Conservation (phyloP, 2,329 filamentous ascomycete species). For the Verticillium isaacii region DNA sequence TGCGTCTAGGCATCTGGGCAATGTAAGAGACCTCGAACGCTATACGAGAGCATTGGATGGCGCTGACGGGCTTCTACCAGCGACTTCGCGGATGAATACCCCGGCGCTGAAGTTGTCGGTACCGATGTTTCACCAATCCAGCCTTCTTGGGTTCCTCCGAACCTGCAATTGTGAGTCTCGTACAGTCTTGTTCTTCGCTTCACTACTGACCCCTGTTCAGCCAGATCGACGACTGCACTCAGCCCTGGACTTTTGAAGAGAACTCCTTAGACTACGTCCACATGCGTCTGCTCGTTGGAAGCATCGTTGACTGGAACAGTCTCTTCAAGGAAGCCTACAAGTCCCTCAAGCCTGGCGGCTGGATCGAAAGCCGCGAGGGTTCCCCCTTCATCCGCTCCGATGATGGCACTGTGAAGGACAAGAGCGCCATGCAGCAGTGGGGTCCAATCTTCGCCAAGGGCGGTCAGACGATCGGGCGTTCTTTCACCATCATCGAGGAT, state of each 20-base stretch:
- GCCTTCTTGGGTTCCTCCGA: slow-evolving; percentile 50
- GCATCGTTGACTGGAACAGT: slow-evolving; percentile 46
- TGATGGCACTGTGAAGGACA: slow-evolving; percentile 20
- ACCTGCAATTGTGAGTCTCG: slow-evolving; percentile 34
- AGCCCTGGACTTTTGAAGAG: slow-evolving; percentile 41
- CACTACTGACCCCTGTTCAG: neutral
- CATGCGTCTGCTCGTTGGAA: slow-evolving; percentile 47
- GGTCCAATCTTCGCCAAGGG: slow-evolving; percentile 26
- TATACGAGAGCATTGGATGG: no score
- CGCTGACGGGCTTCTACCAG: slow-evolving; percentile 24
- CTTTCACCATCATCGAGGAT: slow-evolving; percentile 25
- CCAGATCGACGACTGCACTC: slow-evolving; percentile 57
- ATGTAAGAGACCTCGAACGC: neutral
- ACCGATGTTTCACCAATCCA: slow-evolving; percentile 55
- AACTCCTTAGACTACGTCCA: slow-evolving; percentile 54
- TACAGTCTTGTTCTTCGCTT: no score
- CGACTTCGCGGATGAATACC: slow-evolving; percentile 39
- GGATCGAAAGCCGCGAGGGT: slow-evolving; percentile 30
- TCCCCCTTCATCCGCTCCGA: slow-evolving; percentile 19
- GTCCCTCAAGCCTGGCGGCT: slow-evolving; percentile 46
- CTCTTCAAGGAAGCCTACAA: slow-evolving; percentile 42
- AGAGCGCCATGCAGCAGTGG: slow-evolving; percentile 26
- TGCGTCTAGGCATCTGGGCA: slow-evolving; percentile 5
- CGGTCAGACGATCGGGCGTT: slow-evolving; percentile 23
- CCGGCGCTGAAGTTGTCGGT: slow-evolving; percentile 40